Percentiles rank a stretch among this genome's conserved stretches.
Evolutionary conservation across 345 rosid species (phyloP).

Genomic region (Populus pruinosa): DNA sequence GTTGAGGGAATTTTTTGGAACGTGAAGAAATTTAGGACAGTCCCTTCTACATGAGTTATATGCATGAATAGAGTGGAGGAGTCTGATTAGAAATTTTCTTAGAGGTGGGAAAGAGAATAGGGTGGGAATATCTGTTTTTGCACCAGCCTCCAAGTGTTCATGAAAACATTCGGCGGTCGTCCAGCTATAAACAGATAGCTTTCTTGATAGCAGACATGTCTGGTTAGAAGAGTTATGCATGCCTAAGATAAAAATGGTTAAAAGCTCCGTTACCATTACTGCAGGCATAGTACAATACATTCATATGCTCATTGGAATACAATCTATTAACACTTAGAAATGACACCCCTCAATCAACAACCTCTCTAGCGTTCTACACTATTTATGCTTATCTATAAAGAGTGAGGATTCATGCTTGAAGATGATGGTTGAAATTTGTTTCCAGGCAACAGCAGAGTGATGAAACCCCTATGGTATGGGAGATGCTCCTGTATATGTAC

Average conservation of each 20-base stretch:
- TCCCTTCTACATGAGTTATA: neutral
- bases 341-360: neutral
- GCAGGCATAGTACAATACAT: neutral
- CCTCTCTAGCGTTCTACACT: neutral
- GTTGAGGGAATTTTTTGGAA: neutral
- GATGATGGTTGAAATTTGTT: neutral
- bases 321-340: neutral
- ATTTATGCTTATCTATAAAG: neutral
- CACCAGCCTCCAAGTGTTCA: neutral
- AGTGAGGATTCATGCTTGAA: neutral
- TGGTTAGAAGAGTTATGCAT: neutral
- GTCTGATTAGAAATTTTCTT: neutral
- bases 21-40: neutral
- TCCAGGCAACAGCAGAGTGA: constrained; percentile 90
- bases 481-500: constrained; percentile 82
- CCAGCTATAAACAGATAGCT: neutral
- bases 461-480: constrained; percentile 97
- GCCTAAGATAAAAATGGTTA: neutral
- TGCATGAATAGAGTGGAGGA: neutral
- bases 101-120: neutral
- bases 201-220: neutral
- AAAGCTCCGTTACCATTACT: neutral
- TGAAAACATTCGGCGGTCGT: neutral
- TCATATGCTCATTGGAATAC: neutral
- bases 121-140: neutral